Base-by-base conservation (phyloP, 257 asterid genomes). In the Pogostemon cablin region DNA sequence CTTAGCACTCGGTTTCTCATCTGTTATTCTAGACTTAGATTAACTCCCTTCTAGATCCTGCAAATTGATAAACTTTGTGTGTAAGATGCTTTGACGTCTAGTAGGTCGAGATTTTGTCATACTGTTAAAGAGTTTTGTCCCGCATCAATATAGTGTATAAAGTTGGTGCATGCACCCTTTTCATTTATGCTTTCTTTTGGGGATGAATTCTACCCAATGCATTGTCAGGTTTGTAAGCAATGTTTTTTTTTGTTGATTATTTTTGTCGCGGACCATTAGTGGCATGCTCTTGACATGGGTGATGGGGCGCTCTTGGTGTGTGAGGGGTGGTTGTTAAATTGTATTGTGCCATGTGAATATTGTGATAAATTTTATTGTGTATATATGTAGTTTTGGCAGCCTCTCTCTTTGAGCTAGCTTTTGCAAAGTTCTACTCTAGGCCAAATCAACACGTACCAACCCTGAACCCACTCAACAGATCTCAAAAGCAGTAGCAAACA, bases 11-110 rank as follows among this genome's bases (percentile, higher is more conserved):
- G 32, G 32, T 25, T 25, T 25, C 32, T 25, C 32, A 25, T n/a
- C 0, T 48, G 37, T 37, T 17, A 37, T 62, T n/a, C 59, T n/a
- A 61, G 65, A 61, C 15, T 12, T 25, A 17, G 38, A 9, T 35
- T 4, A 40, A 11, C 55, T 58, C 8, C 55, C 32, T 46, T 32
- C n/a, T 32, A 10, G 34, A 41, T 7, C 32, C 8, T 41, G 9
- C 47, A 62, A 68, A 20, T 40, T 43, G 50, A 72, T 41, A 53
- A 72, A 9, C 38, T 11, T 17, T 54, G 65, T 42, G 65, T 42
- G 41, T 68, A 9, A 11, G 47, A 52, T 46, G 32, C 60, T 70
- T 75, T 50, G 20, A 2, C 9, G 7, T 60, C 1, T 15, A 6
- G 47, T 40, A 10, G 42, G 34, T 10, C 3, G 44, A 43, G 42